A percentile compares a stretch with the other conserved stretches of the same genome.
Conservation (phyloP, 129 eudicot genomes). For the Glebionis coronaria region DNA sequence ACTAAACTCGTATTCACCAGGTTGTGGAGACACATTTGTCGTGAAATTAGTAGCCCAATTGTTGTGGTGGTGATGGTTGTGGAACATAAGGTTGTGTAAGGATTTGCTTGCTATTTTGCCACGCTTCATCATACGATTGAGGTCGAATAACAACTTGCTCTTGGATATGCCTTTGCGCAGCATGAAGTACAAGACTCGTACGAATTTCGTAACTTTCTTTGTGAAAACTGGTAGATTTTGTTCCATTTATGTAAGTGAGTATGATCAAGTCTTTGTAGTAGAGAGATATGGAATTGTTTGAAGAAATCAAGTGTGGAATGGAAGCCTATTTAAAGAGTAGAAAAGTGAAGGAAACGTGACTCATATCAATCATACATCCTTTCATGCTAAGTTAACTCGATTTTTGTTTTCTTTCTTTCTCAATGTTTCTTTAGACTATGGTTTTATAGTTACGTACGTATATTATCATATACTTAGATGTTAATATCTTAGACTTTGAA, state of each 20-base stretch:
- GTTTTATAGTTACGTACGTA: no score
- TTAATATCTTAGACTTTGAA: no score
- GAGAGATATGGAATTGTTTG: conserved; percentile 19
- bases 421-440: no score
- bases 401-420: background rate
- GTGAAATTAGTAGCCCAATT: conserved; percentile 23
- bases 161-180: conserved; percentile 59
- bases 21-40: conserved; percentile 22
- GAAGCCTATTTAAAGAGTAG: conserved; percentile 36
- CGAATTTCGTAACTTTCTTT: conserved; percentile 46
- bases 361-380: conserved; percentile 7
- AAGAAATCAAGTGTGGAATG: background rate
- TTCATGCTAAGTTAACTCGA: conserved; percentile 18
- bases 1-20: conserved; percentile 62
- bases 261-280: background rate
- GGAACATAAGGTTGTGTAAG: conserved; percentile 56
- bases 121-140: conserved; percentile 62
- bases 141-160: conserved; percentile 44
- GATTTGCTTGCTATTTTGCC: conserved; percentile 58
- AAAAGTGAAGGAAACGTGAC: background rate
- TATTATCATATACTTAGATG: no score
- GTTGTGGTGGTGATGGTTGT: conserved; percentile 36
- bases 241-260: conserved; percentile 53
- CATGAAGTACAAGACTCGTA: conserved; percentile 46
- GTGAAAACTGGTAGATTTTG: conserved; percentile 49